Evolutionary conservation across 495 filamentous ascomycete species (phyloP).

Genomic region (Astrocystis sublimbata): DNA sequence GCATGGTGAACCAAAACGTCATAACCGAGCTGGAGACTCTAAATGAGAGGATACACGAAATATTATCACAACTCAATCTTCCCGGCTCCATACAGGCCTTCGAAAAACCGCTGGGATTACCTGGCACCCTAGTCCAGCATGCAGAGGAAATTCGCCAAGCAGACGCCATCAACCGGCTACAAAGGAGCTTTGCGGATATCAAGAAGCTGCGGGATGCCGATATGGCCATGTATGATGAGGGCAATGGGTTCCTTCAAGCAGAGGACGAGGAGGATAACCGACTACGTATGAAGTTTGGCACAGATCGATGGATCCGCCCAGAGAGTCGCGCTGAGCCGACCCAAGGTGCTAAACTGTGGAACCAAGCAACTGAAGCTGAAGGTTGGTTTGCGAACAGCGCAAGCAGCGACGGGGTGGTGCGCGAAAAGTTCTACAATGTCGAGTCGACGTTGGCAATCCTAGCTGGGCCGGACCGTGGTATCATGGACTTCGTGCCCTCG

Average conservation of each 20-base stretch:
- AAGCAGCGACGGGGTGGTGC: conserved; percentile 78
- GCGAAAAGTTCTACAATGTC: conserved; percentile 73
- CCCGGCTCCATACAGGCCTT: conserved; percentile 92
- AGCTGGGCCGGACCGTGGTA: conserved; percentile 71
- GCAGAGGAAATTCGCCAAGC: conserved; percentile 96
- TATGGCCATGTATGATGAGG: conserved; percentile 74
- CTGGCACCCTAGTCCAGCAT: conserved; percentile 78
- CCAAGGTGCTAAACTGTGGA: conserved; percentile 74
- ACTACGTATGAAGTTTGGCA: conserved; percentile 78
- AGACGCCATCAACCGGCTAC: conserved; percentile 73
- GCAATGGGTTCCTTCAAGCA: conserved; percentile 68
- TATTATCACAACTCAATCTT: conserved; percentile 80
- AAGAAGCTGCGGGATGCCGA: conserved; percentile 81
- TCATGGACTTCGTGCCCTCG: conserved; percentile 87
- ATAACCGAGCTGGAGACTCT: conserved; percentile 82
- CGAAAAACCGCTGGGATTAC: conserved; percentile 92
- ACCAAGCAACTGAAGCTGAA: conserved; percentile 73
- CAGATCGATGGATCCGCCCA: conserved; percentile 77
- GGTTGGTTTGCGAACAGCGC: conserved; percentile 86
- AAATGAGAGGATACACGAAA: conserved; percentile 77
- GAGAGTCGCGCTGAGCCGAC: conserved; percentile 59
- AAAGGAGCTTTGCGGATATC: conserved; percentile 79
- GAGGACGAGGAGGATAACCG: conserved; percentile 83
- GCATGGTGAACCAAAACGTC: conserved; percentile 80
- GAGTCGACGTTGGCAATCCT: conserved; percentile 74